These are phyloP conservation scores for Agrocybe pediades DNA, from an alignment of 768 basidiomycete species.

Conservation along the genomic window DNA sequence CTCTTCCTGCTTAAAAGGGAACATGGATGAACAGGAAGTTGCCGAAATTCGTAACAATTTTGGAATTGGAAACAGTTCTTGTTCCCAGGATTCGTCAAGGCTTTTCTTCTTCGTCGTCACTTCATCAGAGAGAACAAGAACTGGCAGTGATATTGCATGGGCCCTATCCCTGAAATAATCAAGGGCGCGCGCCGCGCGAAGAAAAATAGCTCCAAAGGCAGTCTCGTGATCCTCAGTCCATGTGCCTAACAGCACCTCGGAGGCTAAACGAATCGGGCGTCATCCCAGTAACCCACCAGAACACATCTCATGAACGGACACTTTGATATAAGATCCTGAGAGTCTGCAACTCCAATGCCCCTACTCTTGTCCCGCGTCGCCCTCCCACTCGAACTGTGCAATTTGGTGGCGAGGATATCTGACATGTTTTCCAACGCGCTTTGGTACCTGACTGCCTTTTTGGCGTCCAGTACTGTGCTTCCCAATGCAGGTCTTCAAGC, in stretches of 20 bases:
- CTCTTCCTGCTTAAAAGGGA: too few species aligned
- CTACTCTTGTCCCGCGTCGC: slow-evolving; percentile 33
- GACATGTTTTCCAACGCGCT: slow-evolving; percentile 39
- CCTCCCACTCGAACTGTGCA: slow-evolving; percentile 39
- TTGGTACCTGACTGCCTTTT: slow-evolving; percentile 46
- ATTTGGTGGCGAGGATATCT: slow-evolving; percentile 34
- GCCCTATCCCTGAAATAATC: too few species aligned
- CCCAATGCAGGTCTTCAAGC: slow-evolving; percentile 31
- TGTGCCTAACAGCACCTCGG: slow-evolving; percentile 3
- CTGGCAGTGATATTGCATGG: too few species aligned
- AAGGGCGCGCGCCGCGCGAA: too few species aligned
- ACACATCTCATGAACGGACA: slow-evolving; percentile 2
- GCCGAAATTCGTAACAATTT: not conserved
- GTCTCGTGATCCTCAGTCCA: slow-evolving; percentile 7
- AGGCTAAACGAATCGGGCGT: slow-evolving; percentile 2
- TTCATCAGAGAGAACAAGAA: not conserved
- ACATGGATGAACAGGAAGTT: too few species aligned
- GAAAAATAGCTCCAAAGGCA: not conserved
- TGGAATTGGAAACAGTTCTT: not conserved
- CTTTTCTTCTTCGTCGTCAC: not conserved
- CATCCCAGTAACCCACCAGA: not conserved
- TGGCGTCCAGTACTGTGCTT: slow-evolving; percentile 34
- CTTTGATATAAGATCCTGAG: not conserved
- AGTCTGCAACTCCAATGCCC: slow-evolving; percentile 27
- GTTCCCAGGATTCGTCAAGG: not conserved